Conservation (phyloP, 805 yeast species). For the Wickerhamiella vanderwaltii region DNA sequence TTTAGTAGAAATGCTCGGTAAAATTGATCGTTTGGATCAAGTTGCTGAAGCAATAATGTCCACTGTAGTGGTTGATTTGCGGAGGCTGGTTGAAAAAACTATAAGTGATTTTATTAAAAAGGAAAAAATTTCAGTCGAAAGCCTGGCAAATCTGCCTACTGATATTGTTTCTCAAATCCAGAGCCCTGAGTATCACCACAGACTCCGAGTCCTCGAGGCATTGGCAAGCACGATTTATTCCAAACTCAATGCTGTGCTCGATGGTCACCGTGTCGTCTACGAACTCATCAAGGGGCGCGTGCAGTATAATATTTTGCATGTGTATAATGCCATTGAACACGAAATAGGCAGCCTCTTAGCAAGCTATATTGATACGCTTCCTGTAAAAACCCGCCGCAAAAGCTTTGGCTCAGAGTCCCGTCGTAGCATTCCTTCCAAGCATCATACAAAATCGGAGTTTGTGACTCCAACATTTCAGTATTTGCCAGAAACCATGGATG, state of each 20-base stretch:
- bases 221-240: constrained; percentile 60
- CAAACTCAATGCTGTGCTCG: constrained; percentile 49
- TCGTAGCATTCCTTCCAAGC: constrained; percentile 2
- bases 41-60: constrained; percentile 44
- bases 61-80: constrained; percentile 49
- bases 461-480: constrained; percentile 17
- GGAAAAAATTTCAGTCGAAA: constrained; percentile 7
- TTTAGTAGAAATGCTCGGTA: constrained; percentile 45
- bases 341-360: constrained; percentile 26
- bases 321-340: constrained; percentile 36
- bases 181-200: constrained; percentile 12
- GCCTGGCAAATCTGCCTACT: constrained; percentile 7
- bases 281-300: constrained; percentile 34
- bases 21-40: constrained; percentile 47
- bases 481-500: constrained; percentile 25
- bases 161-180: constrained; percentile 17
- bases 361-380: constrained; percentile 16
- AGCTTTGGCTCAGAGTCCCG: constrained; percentile 3
- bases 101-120: constrained; percentile 50
- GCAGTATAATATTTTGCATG: constrained; percentile 31
- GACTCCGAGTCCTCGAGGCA: constrained; percentile 49
- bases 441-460: constrained; percentile 5
- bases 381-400: constrained; percentile 10
- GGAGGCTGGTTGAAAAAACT: constrained; percentile 46
- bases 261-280: constrained; percentile 53